These are phyloP conservation scores for Pisolithus microcarpus DNA, from an alignment of 768 basidiomycete genomes.

Conservation along the genomic window DNA sequence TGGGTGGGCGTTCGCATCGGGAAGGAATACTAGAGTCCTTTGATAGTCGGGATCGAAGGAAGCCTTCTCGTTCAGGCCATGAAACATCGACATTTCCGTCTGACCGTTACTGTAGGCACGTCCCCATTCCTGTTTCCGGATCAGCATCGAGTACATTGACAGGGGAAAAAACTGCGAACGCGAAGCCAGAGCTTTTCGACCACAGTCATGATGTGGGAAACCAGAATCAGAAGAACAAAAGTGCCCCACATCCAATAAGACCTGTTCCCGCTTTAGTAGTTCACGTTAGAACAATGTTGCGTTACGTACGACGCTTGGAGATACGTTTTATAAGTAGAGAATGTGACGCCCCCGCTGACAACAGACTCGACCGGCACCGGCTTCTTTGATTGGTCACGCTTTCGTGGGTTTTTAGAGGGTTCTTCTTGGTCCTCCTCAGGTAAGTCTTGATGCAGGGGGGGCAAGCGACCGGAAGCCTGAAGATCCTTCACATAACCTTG, in stretches of 20 bases:
- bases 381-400: constrained; percentile 36
- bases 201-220: constrained; percentile 21
- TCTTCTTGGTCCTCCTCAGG: constrained; percentile 44
- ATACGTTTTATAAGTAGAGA: constrained; percentile 63
- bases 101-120: constrained; percentile 12
- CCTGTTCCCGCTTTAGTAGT: constrained; percentile 8
- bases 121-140: constrained; percentile 21
- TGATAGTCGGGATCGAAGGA: constrained; percentile 2
- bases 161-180: constrained; percentile 7
- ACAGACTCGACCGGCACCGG: constrained; percentile 79
- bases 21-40: constrained; percentile 25
- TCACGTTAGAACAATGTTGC: neutral
- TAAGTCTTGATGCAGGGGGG: constrained; percentile 49
- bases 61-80: too few species aligned
- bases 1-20: constrained; percentile 51
- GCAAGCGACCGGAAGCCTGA: constrained; percentile 51
- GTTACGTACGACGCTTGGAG: constrained; percentile 54
- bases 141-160: neutral
- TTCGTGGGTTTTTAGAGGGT: constrained; percentile 7
- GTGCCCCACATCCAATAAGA: constrained; percentile 27
- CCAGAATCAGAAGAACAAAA: constrained; percentile 15
- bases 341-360: constrained; percentile 76
- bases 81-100: neutral
- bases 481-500: constrained; percentile 66
- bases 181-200: constrained; percentile 26